Evolutionary conservation across 2,329 filamentous ascomycete species (phyloP), one percentile per base, ranked within the genome.

Genomic region (Didymella pinodella): DNA sequence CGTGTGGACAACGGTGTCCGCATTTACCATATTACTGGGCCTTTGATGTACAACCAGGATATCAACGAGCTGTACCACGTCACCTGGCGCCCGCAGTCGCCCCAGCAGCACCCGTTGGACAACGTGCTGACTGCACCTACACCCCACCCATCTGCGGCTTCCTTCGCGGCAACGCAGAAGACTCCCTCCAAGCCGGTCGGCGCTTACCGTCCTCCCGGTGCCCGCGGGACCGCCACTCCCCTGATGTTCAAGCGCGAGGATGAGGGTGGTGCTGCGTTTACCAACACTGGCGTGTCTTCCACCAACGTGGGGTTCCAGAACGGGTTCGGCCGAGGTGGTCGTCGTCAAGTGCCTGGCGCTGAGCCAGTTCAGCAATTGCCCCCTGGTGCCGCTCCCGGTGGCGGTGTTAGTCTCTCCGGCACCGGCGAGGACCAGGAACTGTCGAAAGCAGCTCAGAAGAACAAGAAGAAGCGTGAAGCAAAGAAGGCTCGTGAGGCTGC

Each of bases 201-300:
- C 66, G 95, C 95, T 3, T 99, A 99, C 77, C 90, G 95, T 46
- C 95, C 95, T 38, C 95, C 95, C 2, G 95, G 95, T 66, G 95
- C 95, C 28, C 90, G 95, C 67, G 95, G 95, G 51, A 88, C 90
- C 63, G 86, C 88, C 53, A 98, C 95, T 0, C 95, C 95, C 10
- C 83, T 98, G 63, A 91, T 95, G 69, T 99, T 98, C 83, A 96
- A 96, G 84, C 92, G 95, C 57, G 95, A 99, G 78, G 95, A 99
- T 65, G 92, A 99, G 79, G 95, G 95, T 51, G 95, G 95, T 52
- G 91, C 91, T 8, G 93, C 94, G 7, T 96, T 93, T 73, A 82
- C 92, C 59, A 89, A 91, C 77, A 94, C 95, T 65, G 92, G 92
- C 28, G 85, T 88, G 28, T 85, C 89, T 3, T 87, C 88, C n/a